Evolutionary conservation across 768 basidiomycete species (phyloP).

Genomic region (Termitomyces sp.): DNA sequence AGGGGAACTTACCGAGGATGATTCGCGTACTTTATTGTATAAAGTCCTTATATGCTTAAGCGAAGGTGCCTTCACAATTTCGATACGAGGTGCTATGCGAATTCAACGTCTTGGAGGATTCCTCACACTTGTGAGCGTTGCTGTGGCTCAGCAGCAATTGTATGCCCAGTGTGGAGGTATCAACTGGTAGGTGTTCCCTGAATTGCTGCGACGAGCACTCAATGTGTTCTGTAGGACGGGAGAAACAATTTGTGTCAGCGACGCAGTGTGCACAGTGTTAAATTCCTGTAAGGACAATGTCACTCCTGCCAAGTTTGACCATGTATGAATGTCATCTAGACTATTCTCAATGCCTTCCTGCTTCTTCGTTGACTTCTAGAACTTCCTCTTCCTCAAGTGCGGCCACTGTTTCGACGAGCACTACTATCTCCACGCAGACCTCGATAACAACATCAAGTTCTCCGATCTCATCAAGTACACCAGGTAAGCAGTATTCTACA

Average conservation of each 20-base stretch:
- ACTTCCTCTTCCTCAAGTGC: slow-evolving; percentile 11
- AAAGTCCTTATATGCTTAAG: slow-evolving; percentile 2
- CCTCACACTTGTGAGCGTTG: slow-evolving; percentile 17
- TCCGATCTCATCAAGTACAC: slow-evolving; percentile 14
- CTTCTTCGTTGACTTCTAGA: slow-evolving; percentile 17
- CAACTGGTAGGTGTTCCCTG: slow-evolving; percentile 31
- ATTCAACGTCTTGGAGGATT: slow-evolving; percentile 14
- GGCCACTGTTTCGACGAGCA: slow-evolving; percentile 16
- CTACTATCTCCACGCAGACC: slow-evolving; percentile 9
- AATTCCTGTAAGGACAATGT: slow-evolving; percentile 34
- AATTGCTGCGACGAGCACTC: background rate
- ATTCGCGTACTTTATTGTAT: background rate
- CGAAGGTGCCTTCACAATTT: background rate
- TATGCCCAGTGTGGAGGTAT: slow-evolving; percentile 47
- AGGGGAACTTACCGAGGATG: slow-evolving; percentile 7
- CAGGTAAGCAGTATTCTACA: slow-evolving; percentile 9
- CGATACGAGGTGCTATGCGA: slow-evolving; percentile 4
- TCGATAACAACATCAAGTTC: slow-evolving; percentile 19
- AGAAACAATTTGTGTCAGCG: slow-evolving; percentile 40
- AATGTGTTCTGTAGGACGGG: slow-evolving; percentile 32
- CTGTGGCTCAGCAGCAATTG: slow-evolving; percentile 31
- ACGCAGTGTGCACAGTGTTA: slow-evolving; percentile 34
- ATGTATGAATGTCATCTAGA: slow-evolving; percentile 20
- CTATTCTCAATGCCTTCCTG: slow-evolving; percentile 47
- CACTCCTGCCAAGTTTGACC: background rate